Evolutionary conservation across 192 early-diverging fungal species (phyloP), one percentile per base, ranked within the genome.

Genomic region (Lunasporangiospora selenospora): DNA sequence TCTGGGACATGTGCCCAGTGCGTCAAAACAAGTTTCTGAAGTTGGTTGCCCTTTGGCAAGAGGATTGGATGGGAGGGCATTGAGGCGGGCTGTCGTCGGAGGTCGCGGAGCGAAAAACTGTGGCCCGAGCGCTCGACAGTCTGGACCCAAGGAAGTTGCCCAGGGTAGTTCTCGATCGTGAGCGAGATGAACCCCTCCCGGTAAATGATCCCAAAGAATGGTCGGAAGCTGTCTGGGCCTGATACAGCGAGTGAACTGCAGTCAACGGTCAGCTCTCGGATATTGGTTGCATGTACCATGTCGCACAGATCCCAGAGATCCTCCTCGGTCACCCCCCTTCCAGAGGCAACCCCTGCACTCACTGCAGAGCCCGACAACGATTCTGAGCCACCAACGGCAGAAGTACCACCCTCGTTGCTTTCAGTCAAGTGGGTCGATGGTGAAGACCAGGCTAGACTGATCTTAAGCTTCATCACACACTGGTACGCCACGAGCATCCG

Each of bases 121-220:
- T 12, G 19, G 38, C 40, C 1, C 32, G 49, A 6, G 26, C 27
- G 13, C 24, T 8, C 16, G 55, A 31, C 4, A 52, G 13, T 4
- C 5, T 27, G 33, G n/a, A 37, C 50, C 13, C 43, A 53, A 9
- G 58, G 46, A 23, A 70, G 46, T 0, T 49, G 1, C 7, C 66
- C 66, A 16, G 46, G 24, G 43, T 49, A 61, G 33, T 58, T 58
- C 34, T 70, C 58, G 24, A 70, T 52, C 15, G 52, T 61, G n/a
- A 70, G 18, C 2, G 66, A n/a, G 9, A 41, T 12, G 2, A 70
- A 39, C 13, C 58, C 58, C 16, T 13, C 4, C 10, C 45, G 43
- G 34, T 51, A 70, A 39, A 70, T 55, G 23, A 67, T 70, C 8
- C 58, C 66, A 12, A 70, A 18, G 29, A 70, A 10, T 13, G 66